phyloP scores from a whole-genome alignment of 2,329 filamentous ascomycete species.

The Trichoderma sp. region DNA sequence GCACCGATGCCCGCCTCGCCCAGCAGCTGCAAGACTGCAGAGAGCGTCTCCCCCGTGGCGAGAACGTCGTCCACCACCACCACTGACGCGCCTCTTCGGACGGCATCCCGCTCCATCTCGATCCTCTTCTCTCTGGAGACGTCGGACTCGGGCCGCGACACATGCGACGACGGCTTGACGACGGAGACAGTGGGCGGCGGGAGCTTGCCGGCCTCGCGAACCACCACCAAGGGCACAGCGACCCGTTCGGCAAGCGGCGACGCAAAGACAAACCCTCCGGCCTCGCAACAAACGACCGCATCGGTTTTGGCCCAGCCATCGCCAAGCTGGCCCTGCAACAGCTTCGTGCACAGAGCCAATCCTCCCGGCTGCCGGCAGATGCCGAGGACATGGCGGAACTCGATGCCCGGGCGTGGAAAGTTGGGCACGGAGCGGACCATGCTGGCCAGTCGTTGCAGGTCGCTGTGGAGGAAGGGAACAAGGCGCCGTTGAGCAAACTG shows the following conservation, averaged over 20 bases:
- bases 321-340: constrained; percentile 51
- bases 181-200: constrained; percentile 58
- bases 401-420: constrained; percentile 54
- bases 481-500: constrained; percentile 48
- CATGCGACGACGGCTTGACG: constrained; percentile 52
- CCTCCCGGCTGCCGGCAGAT: constrained; percentile 56
- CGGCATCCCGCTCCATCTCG: constrained; percentile 51
- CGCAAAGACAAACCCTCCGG: constrained; percentile 59
- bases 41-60: constrained; percentile 57
- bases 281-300: constrained; percentile 56
- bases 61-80: constrained; percentile 65
- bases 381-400: constrained; percentile 61
- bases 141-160: constrained; percentile 49
- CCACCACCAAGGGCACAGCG: constrained; percentile 49
- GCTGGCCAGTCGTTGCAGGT: constrained; percentile 49
- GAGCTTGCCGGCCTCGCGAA: constrained; percentile 61
- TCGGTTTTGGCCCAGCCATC: constrained; percentile 52
- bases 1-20: constrained; percentile 44
- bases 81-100: constrained; percentile 47
- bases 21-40: constrained; percentile 54
- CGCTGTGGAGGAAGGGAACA: constrained; percentile 50
- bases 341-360: constrained; percentile 52
- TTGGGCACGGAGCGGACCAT: constrained; percentile 54
- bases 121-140: constrained; percentile 43
- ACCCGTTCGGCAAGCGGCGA: constrained; percentile 50